Base-by-base conservation (phyloP, 1,284 basidiomycete genomes). In the Trichosporon asahii region DNA sequence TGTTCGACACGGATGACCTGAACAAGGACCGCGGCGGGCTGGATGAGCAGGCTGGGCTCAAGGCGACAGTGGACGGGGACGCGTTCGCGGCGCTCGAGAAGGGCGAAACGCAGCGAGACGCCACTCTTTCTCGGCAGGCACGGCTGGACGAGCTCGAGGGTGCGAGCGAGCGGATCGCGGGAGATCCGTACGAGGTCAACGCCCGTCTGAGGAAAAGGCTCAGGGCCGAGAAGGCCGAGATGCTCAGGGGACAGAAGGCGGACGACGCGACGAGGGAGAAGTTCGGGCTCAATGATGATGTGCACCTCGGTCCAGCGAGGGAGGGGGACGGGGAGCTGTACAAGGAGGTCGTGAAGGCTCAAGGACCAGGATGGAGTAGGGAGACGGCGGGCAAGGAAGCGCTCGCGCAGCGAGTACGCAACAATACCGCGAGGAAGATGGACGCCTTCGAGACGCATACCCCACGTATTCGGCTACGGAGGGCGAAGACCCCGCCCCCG, bases 31-130 rank as follows among this genome's bases (percentile, higher is more conserved):
- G 53, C 11, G 57, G 64, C 21, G 37, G 40, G 15, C 44, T 65
- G 40, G 37, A 46, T 12, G 69, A 49, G 7, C 46, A 60, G 15
- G 65, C 40, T 0, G 60, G 37, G 2, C 44, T 25, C 1, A 29
- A 35, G 9, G 18, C 84, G 84, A 66, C 69, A 25, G 67, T 55
- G 2, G 71, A 68, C 40, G 44, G 55, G 0, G 95, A 98, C 80
- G 91, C 96, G 0, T 90, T 99, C 44, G 91, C 89, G 0, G 89
- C 90, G 9, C 86, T 98, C 0, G 96, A 98, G 79, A 95, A 96
- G 84, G 90, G 90, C 0, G 90, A 90, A 0, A 88, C 88, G 23
- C 91, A 94, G 2, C 88, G 92, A 76, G 87, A 87, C n/a, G 86
- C 88, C 73, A 86, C 90, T 49, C 88, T 88, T 64, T 88, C 89